Evolutionary conservation across 768 basidiomycete species (phyloP).

Genomic region (Auriscalpium orientale): DNA sequence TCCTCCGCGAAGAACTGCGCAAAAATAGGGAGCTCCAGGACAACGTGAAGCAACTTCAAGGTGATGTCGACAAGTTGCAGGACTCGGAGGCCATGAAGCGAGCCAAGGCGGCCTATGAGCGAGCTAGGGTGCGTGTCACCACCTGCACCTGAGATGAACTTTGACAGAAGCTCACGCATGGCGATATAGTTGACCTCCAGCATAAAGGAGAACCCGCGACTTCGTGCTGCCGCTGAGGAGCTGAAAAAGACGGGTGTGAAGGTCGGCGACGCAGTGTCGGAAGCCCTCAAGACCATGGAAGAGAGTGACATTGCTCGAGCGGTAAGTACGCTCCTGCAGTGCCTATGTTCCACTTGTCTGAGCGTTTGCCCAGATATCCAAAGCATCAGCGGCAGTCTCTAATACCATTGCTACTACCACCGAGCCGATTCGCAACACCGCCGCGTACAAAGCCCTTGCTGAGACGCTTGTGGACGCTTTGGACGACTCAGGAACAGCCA

Average conservation of each 20-base stretch:
- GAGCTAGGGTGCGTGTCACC: slow-evolving; percentile 68
- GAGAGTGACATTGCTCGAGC: slow-evolving; percentile 89
- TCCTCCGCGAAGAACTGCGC: slow-evolving; percentile 82
- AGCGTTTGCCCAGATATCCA: slow-evolving; percentile 53
- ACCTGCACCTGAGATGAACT: background rate
- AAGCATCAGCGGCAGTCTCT: slow-evolving; percentile 80
- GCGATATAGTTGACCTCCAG: slow-evolving; percentile 70
- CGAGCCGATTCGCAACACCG: slow-evolving; percentile 94
- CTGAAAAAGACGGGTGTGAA: slow-evolving; percentile 84
- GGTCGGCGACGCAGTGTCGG: slow-evolving; percentile 88
- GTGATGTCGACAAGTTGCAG: slow-evolving; percentile 95
- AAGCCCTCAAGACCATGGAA: slow-evolving; percentile 89
- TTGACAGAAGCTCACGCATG: background rate
- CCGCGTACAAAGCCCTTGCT: slow-evolving; percentile 85
- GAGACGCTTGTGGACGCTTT: slow-evolving; percentile 88
- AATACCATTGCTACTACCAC: slow-evolving; percentile 82
- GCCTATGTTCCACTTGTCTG: background rate
- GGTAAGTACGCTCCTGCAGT: slow-evolving; percentile 33
- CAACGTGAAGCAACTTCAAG: slow-evolving; percentile 94
- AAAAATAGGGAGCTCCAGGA: slow-evolving; percentile 95
- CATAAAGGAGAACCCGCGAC: slow-evolving; percentile 90
- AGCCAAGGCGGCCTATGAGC: slow-evolving; percentile 87
- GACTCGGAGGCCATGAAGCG: slow-evolving; percentile 94
- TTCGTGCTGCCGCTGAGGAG: slow-evolving; percentile 90
- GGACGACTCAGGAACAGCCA: slow-evolving; percentile 88